These are phyloP conservation scores for Hypomontagnella submonticulosa DNA, from an alignment of 495 filamentous ascomycete genomes.

Conservation along the genomic window DNA sequence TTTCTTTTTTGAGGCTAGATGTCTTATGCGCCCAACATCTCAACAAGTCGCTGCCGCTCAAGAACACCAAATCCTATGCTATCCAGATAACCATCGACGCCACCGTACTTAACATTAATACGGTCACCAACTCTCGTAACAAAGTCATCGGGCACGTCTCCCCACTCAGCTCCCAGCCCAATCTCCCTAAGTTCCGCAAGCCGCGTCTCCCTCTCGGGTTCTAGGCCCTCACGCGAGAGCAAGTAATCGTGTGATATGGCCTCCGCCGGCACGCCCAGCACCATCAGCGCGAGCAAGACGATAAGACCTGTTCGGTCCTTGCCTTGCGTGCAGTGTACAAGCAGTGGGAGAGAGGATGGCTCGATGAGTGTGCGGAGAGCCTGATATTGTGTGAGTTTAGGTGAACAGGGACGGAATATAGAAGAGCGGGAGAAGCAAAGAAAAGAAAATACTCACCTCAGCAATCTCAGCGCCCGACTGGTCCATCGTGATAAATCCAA, in stretches of 20 bases:
- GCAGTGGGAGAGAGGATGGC: conserved; percentile 63
- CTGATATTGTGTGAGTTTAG: conserved; percentile 45
- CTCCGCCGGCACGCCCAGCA: conserved; percentile 64
- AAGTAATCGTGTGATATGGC: conserved; percentile 75
- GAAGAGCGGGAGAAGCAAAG: background rate
- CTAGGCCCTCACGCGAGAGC: conserved; percentile 66
- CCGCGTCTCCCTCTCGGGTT: conserved; percentile 68
- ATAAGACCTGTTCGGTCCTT: conserved; percentile 87
- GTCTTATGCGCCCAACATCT: conserved; percentile 29
- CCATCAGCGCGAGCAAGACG: conserved; percentile 70
- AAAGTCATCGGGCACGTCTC: conserved; percentile 67
- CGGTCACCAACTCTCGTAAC: conserved; percentile 60
- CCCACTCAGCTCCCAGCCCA: conserved; percentile 76
- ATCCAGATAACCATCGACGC: conserved; percentile 69
- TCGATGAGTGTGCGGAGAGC: conserved; percentile 48
- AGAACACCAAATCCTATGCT: conserved; percentile 64
- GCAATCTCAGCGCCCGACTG: conserved; percentile 70
- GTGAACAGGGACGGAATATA: conserved; percentile 3
- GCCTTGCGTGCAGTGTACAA: conserved; percentile 88
- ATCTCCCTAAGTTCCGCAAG: conserved; percentile 74
- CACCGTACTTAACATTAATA: conserved; percentile 67
- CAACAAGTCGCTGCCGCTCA: conserved; percentile 44
- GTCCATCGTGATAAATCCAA: conserved; percentile 73
- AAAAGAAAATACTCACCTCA: conserved; percentile 45
- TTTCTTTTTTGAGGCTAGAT: background rate